These are phyloP conservation scores for Oleoguttula mirabilis DNA, from an alignment of 495 filamentous ascomycete genomes.

Conservation along the genomic window DNA sequence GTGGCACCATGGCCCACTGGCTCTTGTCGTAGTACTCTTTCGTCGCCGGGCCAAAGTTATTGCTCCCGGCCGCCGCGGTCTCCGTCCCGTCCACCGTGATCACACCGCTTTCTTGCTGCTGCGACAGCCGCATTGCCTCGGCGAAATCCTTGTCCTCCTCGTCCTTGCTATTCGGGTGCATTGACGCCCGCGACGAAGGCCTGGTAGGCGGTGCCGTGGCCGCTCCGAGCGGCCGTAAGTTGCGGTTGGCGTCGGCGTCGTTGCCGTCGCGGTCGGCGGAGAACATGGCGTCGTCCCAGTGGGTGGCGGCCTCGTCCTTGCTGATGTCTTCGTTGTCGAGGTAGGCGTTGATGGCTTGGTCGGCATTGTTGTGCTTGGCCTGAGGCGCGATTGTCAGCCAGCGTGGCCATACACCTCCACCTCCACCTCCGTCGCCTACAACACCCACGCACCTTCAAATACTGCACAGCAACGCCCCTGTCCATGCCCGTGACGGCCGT, in stretches of 20 bases:
- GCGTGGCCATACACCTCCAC: no score
- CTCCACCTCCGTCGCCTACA: no score
- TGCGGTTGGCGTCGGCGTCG: neutral
- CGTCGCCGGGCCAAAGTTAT: slow-evolving; percentile 17
- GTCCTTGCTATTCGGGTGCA: slow-evolving; percentile 6
- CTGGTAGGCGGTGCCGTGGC: slow-evolving; percentile 9
- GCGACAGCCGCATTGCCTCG: slow-evolving; percentile 5
- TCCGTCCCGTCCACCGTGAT: slow-evolving; percentile 1
- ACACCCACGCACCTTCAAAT: slow-evolving; percentile 11
- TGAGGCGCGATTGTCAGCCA: no score
- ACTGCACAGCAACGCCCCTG: slow-evolving; percentile 1
- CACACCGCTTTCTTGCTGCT: slow-evolving; percentile 13
- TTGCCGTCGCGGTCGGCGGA: slow-evolving; percentile 7
- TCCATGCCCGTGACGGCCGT: slow-evolving; percentile 3
- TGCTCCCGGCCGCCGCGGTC: neutral
- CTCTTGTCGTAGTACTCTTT: slow-evolving; percentile 13
- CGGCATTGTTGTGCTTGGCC: slow-evolving; percentile 9
- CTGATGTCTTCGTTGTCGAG: slow-evolving; percentile 13
- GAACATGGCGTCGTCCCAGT: slow-evolving; percentile 10
- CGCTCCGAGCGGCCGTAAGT: slow-evolving; percentile 2
- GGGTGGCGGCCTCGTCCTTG: neutral
- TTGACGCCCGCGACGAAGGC: neutral
- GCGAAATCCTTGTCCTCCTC: slow-evolving; percentile 15
- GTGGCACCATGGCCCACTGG: slow-evolving; percentile 12
- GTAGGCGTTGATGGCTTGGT: slow-evolving; percentile 4